These are phyloP conservation scores for Dryas integrifolia DNA, from an alignment of 331 rosid genomes.

Conservation along the genomic window DNA sequence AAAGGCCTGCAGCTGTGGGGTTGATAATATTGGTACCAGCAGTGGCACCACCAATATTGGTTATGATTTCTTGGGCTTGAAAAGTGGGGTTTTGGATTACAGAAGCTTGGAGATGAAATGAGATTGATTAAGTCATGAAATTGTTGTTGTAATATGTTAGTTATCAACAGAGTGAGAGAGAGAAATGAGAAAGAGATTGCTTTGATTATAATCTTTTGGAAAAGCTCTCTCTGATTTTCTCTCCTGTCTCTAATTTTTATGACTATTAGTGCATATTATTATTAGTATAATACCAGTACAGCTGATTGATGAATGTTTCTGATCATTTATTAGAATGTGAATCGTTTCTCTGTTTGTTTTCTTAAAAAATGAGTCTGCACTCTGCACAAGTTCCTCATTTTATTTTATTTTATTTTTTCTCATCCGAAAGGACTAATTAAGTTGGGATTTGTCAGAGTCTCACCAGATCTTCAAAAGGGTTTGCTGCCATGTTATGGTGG, in stretches of 20 bases:
- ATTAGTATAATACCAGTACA: constrained; percentile 46
- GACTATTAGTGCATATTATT: constrained; percentile 34
- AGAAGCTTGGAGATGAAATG: constrained; percentile 84
- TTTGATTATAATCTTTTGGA: constrained; percentile 19
- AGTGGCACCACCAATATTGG: constrained; percentile 38
- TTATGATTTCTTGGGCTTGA: constrained; percentile 89
- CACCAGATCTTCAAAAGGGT: constrained; percentile 15
- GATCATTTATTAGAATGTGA: constrained; percentile 17
- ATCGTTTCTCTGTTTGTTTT: background rate
- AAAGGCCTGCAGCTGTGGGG: constrained; percentile 65
- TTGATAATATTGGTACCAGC: constrained; percentile 27
- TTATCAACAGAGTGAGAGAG: constrained; percentile 7
- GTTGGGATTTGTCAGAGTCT: constrained; percentile 22
- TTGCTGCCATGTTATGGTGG: background rate
- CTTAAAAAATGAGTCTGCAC: no score
- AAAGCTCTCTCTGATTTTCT: constrained; percentile 22
- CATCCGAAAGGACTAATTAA: constrained; percentile 3
- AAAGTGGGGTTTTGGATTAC: constrained; percentile 68
- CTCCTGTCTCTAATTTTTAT: constrained; percentile 46
- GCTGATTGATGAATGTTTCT: constrained; percentile 32
- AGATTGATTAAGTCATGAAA: background rate
- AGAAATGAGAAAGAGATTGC: constrained; percentile 34
- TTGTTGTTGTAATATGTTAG: constrained; percentile 4
- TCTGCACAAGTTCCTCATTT: background rate
- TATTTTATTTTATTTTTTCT: background rate